Percentiles rank a stretch among this genome's conserved stretches.
phyloP scores from a whole-genome alignment of 2,329 filamentous ascomycete species.

The Plectosphaerella plurivora region DNA sequence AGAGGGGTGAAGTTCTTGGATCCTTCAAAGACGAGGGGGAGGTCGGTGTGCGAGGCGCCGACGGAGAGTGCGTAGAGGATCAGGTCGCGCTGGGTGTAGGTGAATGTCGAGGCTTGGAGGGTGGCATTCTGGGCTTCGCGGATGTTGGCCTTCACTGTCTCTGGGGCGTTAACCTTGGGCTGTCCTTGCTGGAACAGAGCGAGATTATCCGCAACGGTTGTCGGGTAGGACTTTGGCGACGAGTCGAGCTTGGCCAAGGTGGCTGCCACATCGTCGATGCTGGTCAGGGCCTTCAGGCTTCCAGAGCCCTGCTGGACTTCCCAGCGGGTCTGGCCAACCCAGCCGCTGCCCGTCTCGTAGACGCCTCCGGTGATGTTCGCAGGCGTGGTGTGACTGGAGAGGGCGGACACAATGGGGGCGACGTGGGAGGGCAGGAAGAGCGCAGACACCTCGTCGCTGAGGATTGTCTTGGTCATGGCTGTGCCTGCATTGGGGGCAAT shows the following conservation, averaged over 20 bases:
- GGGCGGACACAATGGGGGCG: conserved; percentile 82
- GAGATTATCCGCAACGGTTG: not conserved
- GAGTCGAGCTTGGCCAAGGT: not conserved
- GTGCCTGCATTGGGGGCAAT: conserved; percentile 89
- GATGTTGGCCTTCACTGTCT: conserved; percentile 74
- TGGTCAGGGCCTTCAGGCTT: conserved; percentile 78
- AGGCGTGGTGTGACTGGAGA: conserved; percentile 80
- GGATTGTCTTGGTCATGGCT: conserved; percentile 85
- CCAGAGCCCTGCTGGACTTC: conserved; percentile 83
- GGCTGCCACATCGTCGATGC: conserved; percentile 24
- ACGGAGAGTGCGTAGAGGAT: conserved; percentile 95
- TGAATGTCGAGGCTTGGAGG: conserved; percentile 67
- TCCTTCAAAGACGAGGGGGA: conserved; percentile 85
- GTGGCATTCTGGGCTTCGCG: conserved; percentile 68
- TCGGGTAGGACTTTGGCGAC: not conserved
- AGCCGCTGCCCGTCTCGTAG: conserved; percentile 93
- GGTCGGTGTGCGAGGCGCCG: conserved; percentile 83
- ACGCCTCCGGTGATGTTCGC: conserved; percentile 77
- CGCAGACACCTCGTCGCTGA: conserved; percentile 95
- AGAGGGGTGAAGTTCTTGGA: conserved; percentile 88
- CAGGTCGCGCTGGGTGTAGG: conserved; percentile 78
- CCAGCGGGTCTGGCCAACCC: conserved; percentile 89
- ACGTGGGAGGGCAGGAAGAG: conserved; percentile 99
- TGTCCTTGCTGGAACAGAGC: not conserved
- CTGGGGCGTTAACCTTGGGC: conserved; percentile 46